Percentiles rank a stretch among this genome's conserved stretches.
phyloP scores from a whole-genome alignment of 2,329 filamentous ascomycete genomes.

The Phyllosticta paracitricarpa region DNA sequence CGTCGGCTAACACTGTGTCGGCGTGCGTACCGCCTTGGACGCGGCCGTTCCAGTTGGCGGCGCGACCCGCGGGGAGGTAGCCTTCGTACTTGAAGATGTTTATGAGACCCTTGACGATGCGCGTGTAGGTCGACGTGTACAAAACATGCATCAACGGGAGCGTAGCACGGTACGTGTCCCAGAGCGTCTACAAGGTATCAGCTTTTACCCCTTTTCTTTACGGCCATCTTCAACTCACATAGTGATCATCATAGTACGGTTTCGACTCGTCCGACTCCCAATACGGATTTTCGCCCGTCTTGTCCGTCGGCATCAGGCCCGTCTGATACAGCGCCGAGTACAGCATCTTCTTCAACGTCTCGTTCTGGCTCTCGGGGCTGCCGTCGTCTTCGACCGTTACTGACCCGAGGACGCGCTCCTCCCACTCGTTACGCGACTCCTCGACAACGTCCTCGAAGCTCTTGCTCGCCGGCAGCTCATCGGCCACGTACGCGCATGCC shows the following conservation, averaged over 20 bases:
- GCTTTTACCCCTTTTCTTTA: neutral
- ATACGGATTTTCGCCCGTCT: conserved; percentile 34
- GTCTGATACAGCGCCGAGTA: conserved; percentile 25
- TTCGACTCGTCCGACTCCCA: conserved; percentile 26
- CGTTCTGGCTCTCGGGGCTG: neutral
- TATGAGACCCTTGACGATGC: conserved; percentile 14
- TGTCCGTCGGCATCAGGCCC: conserved; percentile 33
- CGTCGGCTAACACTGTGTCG: conserved; percentile 58
- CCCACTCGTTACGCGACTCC: conserved; percentile 36
- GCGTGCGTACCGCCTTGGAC: conserved; percentile 57
- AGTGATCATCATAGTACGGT: conserved; percentile 34
- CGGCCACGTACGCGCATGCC: conserved; percentile 56
- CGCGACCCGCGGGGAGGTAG: conserved; percentile 26
- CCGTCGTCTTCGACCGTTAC: conserved; percentile 23
- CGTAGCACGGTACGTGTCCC: conserved; percentile 12
- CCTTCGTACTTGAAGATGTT: conserved; percentile 20
- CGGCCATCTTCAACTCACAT: conserved; percentile 13
- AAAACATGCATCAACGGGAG: conserved; percentile 14
- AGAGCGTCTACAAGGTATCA: neutral
- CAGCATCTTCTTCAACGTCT: conserved; percentile 18
- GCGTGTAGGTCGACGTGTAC: conserved; percentile 8
- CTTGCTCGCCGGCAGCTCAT: conserved; percentile 34
- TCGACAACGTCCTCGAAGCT: conserved; percentile 32
- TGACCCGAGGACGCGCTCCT: conserved; percentile 48
- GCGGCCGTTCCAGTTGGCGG: conserved; percentile 25